Base-by-base conservation (phyloP, 495 filamentous ascomycete species). In the Cryomyces antarcticus region DNA sequence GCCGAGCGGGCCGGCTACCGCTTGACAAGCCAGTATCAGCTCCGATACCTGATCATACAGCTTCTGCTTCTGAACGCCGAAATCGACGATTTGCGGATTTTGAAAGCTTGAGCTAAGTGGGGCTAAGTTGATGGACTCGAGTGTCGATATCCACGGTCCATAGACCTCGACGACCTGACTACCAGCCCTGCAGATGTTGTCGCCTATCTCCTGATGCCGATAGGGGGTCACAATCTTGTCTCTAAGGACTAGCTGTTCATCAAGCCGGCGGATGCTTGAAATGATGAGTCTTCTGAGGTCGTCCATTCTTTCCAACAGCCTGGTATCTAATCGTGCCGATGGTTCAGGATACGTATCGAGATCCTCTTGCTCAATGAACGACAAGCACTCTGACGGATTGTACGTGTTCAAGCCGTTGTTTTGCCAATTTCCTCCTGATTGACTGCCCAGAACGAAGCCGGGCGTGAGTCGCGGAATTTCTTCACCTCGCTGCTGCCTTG, bases 31-130 rank as follows among this genome's bases (percentile, higher is more conserved):
- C 13, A 94, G 55, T 9, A 95, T 61, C 37, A 97, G 70, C 54
- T 97, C 89, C 37, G 83, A 84, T 46, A 93, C 80, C 17, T 81
- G 78, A 61, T 96, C 89, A 56, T 95, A 95, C 30, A 92, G 62
- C 46, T 77, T 75, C 55, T 97, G 89, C 62, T 95, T 96, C 51
- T 89, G 84, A 29, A 75, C 69, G 50, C 75, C 75, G 55, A 93
- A 94, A 51, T 96, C 89, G 30, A 79, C 70, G 28, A 96, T 61
- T 54, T 89, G 83, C 0, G 84, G 84, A 39, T 78, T 88, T 55
- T 83, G 82, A 50, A 82, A 78, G 37, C 64, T 73, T 34, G 79
- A 78, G 38, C 74, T 79, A 5, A 88, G 60, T 0, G 77, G 66
- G 4, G 77, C 77, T 27, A 95, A 68, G 47, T 93, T 83, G 57